Percentiles rank a stretch among this genome's conserved stretches.
Evolutionary conservation across 306 rosid genomes (phyloP).

Genomic region (Trifolium pratense): DNA sequence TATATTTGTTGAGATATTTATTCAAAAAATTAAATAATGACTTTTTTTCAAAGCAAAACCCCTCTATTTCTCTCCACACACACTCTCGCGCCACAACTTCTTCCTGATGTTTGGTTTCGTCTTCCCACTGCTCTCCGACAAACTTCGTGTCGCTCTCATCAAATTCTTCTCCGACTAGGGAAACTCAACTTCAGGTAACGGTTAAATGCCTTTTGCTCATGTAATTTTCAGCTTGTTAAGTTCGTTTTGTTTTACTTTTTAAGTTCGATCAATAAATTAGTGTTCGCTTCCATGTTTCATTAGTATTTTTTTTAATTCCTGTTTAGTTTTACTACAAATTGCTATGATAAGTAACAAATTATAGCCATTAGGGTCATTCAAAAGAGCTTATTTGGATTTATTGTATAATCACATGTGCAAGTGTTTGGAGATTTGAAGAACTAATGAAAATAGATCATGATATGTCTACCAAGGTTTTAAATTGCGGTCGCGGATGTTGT

Average conservation of each 20-base stretch:
- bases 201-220: conserved; percentile 3
- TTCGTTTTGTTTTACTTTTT: too few species aligned
- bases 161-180: conserved; percentile 21
- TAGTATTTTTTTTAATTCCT: too few species aligned
- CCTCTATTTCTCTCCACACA: conserved; percentile 1
- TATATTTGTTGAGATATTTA: too few species aligned
- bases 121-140: conserved; percentile 21
- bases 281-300: too few species aligned
- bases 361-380: neutral
- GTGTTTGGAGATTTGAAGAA: too few species aligned
- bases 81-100: neutral
- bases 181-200: conserved; percentile 42
- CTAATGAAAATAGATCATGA: neutral
- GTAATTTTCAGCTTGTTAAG: conserved; percentile 22
- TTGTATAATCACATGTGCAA: too few species aligned
- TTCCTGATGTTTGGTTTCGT: conserved; percentile 20
- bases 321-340: too few species aligned
- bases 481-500: too few species aligned
- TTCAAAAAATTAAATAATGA: too few species aligned
- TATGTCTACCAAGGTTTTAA: too few species aligned
- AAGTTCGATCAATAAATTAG: too few species aligned
- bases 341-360: conserved; percentile 15
- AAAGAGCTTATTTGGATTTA: too few species aligned
- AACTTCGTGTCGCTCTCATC: conserved; percentile 13
- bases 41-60: neutral